These are phyloP conservation scores for Spergularia azorica DNA, from an alignment of 179 eudicot genomes.

Conservation along the genomic window DNA sequence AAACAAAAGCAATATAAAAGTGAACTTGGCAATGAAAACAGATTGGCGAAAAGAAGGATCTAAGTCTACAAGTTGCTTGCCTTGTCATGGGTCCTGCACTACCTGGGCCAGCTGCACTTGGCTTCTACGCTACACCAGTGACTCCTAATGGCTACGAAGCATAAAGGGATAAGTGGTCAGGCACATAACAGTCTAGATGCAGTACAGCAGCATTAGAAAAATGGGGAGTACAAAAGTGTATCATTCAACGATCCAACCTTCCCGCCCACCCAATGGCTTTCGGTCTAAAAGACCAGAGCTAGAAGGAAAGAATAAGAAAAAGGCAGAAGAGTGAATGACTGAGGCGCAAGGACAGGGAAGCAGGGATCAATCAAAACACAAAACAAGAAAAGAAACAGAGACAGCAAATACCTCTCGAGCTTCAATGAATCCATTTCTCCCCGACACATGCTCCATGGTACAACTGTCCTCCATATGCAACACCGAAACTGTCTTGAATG, in stretches of 20 bases:
- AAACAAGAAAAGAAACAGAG: neutral
- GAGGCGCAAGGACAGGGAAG: too few species aligned
- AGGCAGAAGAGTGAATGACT: neutral
- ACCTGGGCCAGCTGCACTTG: slow-evolving; percentile 14
- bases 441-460: slow-evolving; percentile 22
- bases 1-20: slow-evolving; percentile 30
- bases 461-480: slow-evolving; percentile 22
- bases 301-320: neutral
- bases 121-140: slow-evolving; percentile 15
- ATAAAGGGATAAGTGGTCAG: slow-evolving; percentile 17
- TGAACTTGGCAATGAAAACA: slow-evolving; percentile 12
- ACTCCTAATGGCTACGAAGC: slow-evolving; percentile 45
- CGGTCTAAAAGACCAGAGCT: too few species aligned
- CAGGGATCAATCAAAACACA: neutral
- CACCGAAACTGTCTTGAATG: slow-evolving; percentile 33
- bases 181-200: neutral
- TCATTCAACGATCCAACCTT: too few species aligned
- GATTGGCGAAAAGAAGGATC: neutral
- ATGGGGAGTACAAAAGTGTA: neutral
- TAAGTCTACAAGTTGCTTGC: slow-evolving; percentile 22
- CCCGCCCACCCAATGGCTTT: too few species aligned
- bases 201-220: neutral
- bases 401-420: slow-evolving; percentile 50
- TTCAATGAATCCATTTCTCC: slow-evolving; percentile 31
- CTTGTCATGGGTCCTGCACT: slow-evolving; percentile 28